phyloP scores from a whole-genome alignment of 31 red algal species.

The Asparagopsis taxiformis region DNA sequence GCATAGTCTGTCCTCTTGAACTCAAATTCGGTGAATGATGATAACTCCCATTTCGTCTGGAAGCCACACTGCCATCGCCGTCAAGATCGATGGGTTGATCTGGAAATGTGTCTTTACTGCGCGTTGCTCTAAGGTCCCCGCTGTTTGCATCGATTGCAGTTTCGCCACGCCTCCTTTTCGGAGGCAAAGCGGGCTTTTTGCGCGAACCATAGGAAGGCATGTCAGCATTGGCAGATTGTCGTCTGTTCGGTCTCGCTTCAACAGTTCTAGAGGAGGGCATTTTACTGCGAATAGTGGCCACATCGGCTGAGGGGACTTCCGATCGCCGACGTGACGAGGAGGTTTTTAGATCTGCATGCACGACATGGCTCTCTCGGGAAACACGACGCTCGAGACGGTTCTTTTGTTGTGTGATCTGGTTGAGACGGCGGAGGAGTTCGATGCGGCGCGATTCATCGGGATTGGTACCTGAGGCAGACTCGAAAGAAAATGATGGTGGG shows the following conservation, averaged over 20 bases:
- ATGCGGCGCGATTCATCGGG: constrained; percentile 41
- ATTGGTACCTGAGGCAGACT: constrained; percentile 8
- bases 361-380: neutral
- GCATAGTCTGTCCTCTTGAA: neutral
- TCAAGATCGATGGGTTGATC: neutral
- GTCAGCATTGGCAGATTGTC: neutral
- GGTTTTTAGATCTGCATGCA: neutral
- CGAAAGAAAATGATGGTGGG: constrained; percentile 15
- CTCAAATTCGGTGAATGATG: constrained; percentile 3
- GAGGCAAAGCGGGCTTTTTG: neutral
- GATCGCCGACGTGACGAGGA: neutral
- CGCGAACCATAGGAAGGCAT: neutral
- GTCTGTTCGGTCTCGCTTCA: neutral
- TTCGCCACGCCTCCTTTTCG: neutral
- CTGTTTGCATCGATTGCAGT: neutral
- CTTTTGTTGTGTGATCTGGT: constrained; percentile 44
- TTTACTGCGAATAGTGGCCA: neutral
- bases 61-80: neutral
- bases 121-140: neutral
- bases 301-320: neutral
- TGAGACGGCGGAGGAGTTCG: constrained; percentile 41
- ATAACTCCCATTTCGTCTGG: neutral
- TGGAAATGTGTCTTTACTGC: neutral
- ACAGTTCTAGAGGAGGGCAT: neutral
- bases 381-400: constrained; percentile 20